Evolutionary conservation across 768 basidiomycete species (phyloP), one percentile per base, ranked within the genome.

Genomic region (Stropharia rugosoannulata): DNA sequence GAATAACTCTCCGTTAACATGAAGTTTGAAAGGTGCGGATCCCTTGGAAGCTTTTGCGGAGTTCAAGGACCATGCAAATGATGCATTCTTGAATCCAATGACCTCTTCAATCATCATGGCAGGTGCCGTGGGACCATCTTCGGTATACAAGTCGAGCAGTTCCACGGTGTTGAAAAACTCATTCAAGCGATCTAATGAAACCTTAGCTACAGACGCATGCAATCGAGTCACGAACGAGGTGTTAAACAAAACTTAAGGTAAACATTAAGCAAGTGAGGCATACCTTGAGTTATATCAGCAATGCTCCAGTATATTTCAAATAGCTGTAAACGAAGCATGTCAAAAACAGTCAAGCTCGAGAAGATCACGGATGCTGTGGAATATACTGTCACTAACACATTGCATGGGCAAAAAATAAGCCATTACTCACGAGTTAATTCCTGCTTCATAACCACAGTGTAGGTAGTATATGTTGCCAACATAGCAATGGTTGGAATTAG

Each of bases 401-500:
- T 65, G 64, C 36, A 66, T 54, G 15, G 57, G 74, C 62, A 78
- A 78, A 2, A 80, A 10, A 12, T 44, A 18, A 19, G 19, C 1
- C 18, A n/a, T n/a, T n/a, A 54, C 58, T 5, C n/a, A 70, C 67
- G 63, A 19, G 40, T 67, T 16, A 70, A 43, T 6, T 59, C 56
- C 48, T 64, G 41, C 39, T 66, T 64, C 66, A 66, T 61, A 40
- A 60, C 22, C 45, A 81, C 52, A 1, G 69, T 85, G 76, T 84
- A 87, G 4, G 81, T 75, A 2, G 76, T 74, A 61, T 81, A 90
- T 0, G 86, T 86, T 18, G 80, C 76, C 29, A 86, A 63, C 87
- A 89, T 90, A 16, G 82, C 83, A 1, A 80, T 46, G 2, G 88
- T 66, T 0, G 89, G 88, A 9, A 90, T 80, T 39, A 81, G n/a